Conservation (phyloP, 805 yeast species). For the Groenewaldozyma salmanticensis region DNA sequence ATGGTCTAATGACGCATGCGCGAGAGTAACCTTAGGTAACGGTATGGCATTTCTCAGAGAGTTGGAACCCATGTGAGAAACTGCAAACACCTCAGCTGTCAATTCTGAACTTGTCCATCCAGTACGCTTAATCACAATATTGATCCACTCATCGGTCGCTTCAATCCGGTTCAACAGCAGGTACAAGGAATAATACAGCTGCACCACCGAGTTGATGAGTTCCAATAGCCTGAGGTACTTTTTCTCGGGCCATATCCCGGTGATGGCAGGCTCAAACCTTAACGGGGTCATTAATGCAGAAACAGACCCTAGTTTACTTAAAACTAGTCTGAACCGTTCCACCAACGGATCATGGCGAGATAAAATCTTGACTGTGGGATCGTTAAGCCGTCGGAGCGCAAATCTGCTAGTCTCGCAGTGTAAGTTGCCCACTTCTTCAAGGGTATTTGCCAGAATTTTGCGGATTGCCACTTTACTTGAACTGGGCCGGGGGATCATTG, state of each 20-base stretch:
- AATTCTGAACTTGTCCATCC: conserved; percentile 25
- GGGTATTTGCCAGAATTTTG: conserved; percentile 16
- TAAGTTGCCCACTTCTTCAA: conserved; percentile 21
- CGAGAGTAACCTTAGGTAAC: conserved; percentile 26
- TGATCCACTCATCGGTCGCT: conserved; percentile 17
- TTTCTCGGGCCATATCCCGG: conserved; percentile 26
- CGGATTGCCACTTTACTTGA: conserved; percentile 25
- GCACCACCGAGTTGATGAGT: conserved; percentile 2
- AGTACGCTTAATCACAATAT: conserved; percentile 14
- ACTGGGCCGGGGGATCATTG: conserved; percentile 22
- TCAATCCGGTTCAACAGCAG: conserved; percentile 21
- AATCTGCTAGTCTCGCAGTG: conserved; percentile 24
- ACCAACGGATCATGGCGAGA: conserved; percentile 19
- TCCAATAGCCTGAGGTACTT: conserved; percentile 22
- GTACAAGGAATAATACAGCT: conserved; percentile 19
- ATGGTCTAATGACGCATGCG: conserved; percentile 17
- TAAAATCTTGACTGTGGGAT: conserved; percentile 16
- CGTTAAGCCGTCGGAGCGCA: conserved; percentile 19
- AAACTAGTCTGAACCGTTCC: conserved; percentile 8
- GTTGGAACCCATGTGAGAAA: conserved; percentile 24
- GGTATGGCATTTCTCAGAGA: conserved; percentile 23
- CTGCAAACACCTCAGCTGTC: conserved; percentile 22
- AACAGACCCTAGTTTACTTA: conserved; percentile 9
- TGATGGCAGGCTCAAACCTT: conserved; percentile 27
- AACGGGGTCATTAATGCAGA: conserved; percentile 13